Percentiles rank a stretch among this genome's conserved stretches.
Conservation (phyloP, 1,284 basidiomycete species). For the Cryptococcus sp. region DNA sequence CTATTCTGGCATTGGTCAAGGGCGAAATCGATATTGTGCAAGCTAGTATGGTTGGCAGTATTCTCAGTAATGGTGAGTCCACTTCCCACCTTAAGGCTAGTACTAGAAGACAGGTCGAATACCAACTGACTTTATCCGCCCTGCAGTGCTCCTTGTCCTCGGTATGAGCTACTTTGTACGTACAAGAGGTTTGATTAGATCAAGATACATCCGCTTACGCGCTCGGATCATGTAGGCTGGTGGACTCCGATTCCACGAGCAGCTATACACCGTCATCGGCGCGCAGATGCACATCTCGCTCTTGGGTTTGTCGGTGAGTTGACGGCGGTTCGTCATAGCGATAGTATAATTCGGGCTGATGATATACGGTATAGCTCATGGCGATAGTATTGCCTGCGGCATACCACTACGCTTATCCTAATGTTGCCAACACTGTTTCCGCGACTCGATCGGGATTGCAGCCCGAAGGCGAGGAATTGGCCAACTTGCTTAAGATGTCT, state of each 20-base stretch:
- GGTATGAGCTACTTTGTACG: slow-evolving; percentile 63
- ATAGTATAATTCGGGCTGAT: not conserved
- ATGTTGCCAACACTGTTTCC: slow-evolving; percentile 27
- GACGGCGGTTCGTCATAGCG: slow-evolving; percentile 6
- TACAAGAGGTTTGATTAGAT: not conserved
- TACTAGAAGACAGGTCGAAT: not conserved
- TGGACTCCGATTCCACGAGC: slow-evolving; percentile 64
- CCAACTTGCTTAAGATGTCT: slow-evolving; percentile 53
- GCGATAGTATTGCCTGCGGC: slow-evolving; percentile 75
- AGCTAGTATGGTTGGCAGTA: slow-evolving; percentile 64
- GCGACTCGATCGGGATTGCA: slow-evolving; percentile 15
- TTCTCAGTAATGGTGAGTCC: slow-evolving; percentile 60
- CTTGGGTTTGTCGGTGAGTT: slow-evolving; percentile 71
- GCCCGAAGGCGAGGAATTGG: slow-evolving; percentile 38
- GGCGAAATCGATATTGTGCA: slow-evolving; percentile 82
- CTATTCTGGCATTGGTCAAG: slow-evolving; percentile 78
- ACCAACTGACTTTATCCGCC: not conserved
- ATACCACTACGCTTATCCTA: slow-evolving; percentile 58
- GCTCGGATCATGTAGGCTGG: slow-evolving; percentile 31
- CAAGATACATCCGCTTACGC: not conserved
- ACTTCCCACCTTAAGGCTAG: not conserved
- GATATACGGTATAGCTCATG: slow-evolving; percentile 25
- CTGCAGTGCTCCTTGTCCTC: slow-evolving; percentile 66
- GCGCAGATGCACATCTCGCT: slow-evolving; percentile 80
- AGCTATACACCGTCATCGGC: slow-evolving; percentile 65